Evolutionary conservation across 2,329 filamentous ascomycete genomes (phyloP).

Genomic region (Teratosphaeria pseudoeucalypti): DNA sequence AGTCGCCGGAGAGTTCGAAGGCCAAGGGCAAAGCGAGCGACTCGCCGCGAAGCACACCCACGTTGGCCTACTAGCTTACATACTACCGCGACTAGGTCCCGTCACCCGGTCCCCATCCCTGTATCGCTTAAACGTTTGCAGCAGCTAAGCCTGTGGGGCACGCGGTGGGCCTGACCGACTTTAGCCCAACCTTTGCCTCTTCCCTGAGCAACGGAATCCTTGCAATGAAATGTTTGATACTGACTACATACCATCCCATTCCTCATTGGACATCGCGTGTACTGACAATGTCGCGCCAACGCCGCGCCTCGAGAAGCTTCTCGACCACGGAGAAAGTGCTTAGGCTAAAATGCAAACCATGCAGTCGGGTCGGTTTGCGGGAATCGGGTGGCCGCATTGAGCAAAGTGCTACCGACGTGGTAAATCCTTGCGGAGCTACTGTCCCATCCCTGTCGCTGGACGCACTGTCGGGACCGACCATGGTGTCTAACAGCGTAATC

Average conservation of each 20-base stretch:
- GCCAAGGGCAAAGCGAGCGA: background rate
- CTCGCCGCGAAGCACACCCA: background rate
- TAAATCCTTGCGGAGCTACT: background rate
- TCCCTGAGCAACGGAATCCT: background rate
- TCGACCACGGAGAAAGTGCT: background rate
- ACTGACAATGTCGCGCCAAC: background rate
- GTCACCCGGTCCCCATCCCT: background rate
- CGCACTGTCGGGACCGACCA: background rate
- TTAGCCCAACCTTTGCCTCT: background rate
- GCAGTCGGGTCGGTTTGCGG: background rate
- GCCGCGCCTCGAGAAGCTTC: background rate
- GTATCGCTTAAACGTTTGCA: background rate
- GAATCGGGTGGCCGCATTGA: background rate
- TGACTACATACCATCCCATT: background rate
- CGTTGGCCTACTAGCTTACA: background rate
- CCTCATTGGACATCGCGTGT: too few relatives aligned
- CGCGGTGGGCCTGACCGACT: background rate
- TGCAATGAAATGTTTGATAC: background rate
- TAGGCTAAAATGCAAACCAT: background rate
- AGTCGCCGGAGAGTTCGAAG: background rate
- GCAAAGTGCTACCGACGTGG: background rate
- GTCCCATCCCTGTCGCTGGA: background rate
- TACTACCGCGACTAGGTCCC: background rate
- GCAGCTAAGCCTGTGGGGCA: background rate
- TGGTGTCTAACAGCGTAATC: background rate